These are phyloP conservation scores for Penicillium ucsense DNA, from an alignment of 495 filamentous ascomycete genomes.

Conservation along the genomic window DNA sequence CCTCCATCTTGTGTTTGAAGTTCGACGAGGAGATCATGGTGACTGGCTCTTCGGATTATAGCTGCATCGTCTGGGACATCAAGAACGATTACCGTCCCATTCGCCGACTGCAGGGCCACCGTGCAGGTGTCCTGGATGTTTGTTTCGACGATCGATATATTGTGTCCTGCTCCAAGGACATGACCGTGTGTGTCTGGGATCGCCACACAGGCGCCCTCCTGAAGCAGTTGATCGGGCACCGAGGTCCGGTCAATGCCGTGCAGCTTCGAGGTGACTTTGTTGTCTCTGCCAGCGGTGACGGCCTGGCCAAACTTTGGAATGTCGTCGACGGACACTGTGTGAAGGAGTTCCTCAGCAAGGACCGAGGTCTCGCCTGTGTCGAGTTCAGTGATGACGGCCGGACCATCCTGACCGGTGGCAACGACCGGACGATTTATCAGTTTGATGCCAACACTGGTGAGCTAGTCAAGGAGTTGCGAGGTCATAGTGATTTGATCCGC, in stretches of 20 bases:
- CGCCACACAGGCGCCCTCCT: constrained; percentile 63
- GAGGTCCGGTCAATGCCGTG: constrained; percentile 89
- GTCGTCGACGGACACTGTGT: constrained; percentile 73
- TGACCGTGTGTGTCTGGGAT: constrained; percentile 87
- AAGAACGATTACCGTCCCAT: constrained; percentile 66
- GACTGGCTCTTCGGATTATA: constrained; percentile 86
- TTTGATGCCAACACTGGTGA: constrained; percentile 88
- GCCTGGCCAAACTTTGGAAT: constrained; percentile 89
- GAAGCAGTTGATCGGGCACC: constrained; percentile 70
- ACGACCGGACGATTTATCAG: constrained; percentile 86
- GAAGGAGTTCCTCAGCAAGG: constrained; percentile 78
- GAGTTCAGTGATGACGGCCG: constrained; percentile 89
- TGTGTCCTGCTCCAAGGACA: constrained; percentile 92
- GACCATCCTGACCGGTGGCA: constrained; percentile 84
- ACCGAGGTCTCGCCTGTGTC: constrained; percentile 85
- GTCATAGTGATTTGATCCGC: constrained; percentile 74
- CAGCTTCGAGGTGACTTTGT: constrained; percentile 86
- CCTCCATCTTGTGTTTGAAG: constrained; percentile 88
- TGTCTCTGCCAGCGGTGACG: constrained; percentile 87
- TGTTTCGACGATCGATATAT: constrained; percentile 87
- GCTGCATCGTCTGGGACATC: constrained; percentile 87
- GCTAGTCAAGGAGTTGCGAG: constrained; percentile 63
- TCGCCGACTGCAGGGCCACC: constrained; percentile 64
- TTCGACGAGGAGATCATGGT: constrained; percentile 89
- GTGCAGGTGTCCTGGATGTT: constrained; percentile 82